Base-by-base conservation (phyloP, 352 stramenopile species). In the Phytophthora pisi region DNA sequence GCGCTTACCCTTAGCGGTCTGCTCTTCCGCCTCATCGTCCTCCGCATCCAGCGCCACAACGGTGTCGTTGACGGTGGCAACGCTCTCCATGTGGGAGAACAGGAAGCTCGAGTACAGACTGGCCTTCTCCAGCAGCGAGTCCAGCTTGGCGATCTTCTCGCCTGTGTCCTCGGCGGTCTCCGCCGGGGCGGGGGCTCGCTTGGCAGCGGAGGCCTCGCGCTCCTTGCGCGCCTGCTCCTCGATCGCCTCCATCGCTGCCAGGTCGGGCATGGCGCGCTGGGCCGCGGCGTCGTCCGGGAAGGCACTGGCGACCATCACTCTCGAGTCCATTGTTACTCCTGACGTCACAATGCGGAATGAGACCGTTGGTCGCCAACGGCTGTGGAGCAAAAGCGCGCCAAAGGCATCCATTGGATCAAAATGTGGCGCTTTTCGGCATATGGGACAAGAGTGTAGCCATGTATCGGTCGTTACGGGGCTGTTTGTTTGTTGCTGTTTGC, bases 91-190 rank as follows among this genome's bases (percentile, higher is more conserved):
- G 70, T 95, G 95, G 70, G 86, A 91, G 59, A 93, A 90, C 2
- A 95, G 66, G 51, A 96, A 96, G 56, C 83, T 94, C 50, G 87
- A 95, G 76, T 95, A 96, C 38, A 95, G 68, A 24, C 86, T 89
- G 4, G 90, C 90, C 51, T 97, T 97, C 61, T 95, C 87, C 71
- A 97, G 75, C 42, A 97, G 68, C 8, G 54, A 90, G 74, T 97
- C 90, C 26, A 97, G 81, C 79, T 97, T 96, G 23, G 81, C 66
- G 15, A 95, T 74, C 51, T 89, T 90, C 52, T 68, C 71, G 49
- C 63, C 92, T 74, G 68, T 91, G 78, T 77, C 84, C 56, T 78
- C 62, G 46, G 51, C 52, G 20, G 75, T 38, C 20, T 77, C 67
- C 2, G 47, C 53, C 16, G 26, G 53, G 10, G 50, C 46, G 13